Evolutionary conservation across 78 protist species (phyloP), one percentile per base, ranked within the genome.

Genomic region (Cavenderia fasciculata): DNA sequence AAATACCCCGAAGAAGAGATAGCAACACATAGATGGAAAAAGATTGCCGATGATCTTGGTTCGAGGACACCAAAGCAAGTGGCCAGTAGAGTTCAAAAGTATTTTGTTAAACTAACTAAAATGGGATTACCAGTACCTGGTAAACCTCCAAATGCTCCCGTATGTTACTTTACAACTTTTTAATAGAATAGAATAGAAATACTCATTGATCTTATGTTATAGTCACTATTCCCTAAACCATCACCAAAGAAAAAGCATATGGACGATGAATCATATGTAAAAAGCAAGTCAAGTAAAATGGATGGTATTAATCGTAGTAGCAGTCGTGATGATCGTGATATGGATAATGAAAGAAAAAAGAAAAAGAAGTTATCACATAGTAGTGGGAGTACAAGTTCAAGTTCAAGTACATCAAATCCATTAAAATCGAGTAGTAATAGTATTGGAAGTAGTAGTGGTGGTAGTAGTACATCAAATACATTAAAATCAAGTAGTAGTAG

Each of bases 31-130:
- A 63, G 94, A 40, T 90, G 75, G 85, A 16, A 59, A 21, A 90
- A 90, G 46, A 90, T 90, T 18, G 73, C 94, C 27, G 29, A 43
- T 33, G 74, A 8, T 27, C 6, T 90, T 2, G 65, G 59, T 0
- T 59, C 34, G 29, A 73, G 89, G 54, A 90, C 87, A 40, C 88
- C 85, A 18, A 49, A 51, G 41, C 94, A 90, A 57, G 77, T 88
- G n/a, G 94, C 87, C 2, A 78, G 90, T 79, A 43, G 94, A 19
- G 63, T 84, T 19, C 94, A 90, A 68, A 90, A 90, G 47, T 90
- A 47, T 44, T 90, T 90, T 47, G 59, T 56, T 16, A 76, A 90
- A 51, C 59, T 77, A n/a, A 47, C 52, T 29, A 65, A 31, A 41
- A n/a, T 59, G 1, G 90, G 90, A 23, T n/a, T 68, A 57, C 57